Base-by-base conservation (phyloP, 2,329 filamentous ascomycete species). In the Verticillium nubilum region DNA sequence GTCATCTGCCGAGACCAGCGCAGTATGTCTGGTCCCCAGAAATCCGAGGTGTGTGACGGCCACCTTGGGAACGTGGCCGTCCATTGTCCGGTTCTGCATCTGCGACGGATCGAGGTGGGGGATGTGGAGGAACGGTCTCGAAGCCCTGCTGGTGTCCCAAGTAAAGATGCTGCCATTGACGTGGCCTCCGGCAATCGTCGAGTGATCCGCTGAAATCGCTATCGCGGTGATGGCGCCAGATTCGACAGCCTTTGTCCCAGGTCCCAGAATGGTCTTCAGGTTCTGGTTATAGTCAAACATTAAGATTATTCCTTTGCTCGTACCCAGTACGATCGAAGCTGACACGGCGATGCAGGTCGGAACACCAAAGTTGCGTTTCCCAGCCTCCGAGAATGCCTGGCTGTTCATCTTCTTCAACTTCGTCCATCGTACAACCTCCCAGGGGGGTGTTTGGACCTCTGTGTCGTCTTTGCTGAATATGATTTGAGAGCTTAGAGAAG, bases 281-380 rank as follows among this genome's bases (percentile, higher is more conserved):
- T 90, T 95, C 75, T 99, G 95, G 72, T 96, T 92, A 73, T 97
- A 98, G 77, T 99, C 96, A 77, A 99, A 99, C 61, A 98, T 87
- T 70, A 99, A 79, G 60, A 98, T 90, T 73, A 97, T 88, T 58
- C 96, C 95, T 74, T 97, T 98, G 3, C 92, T 91, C 0, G 96
- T 99, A 27, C 95, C 95, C 58, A 99, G 76, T 15, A 93, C 91
- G 67, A 99, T 96, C 9, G 88, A 87, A 2, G 93, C 90, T 63
- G 94, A 93, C 54, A 97, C 89, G 47, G 89, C 88, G 68, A 98
- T 82, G 76, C 92, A 97, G 0, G 94, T 97, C 26, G 94, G 92
- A 47, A 87, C 83, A 28, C 95, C 96, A 78, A 97, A 98, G 73
- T 91, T 97, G 62, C 95, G 88, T 76, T 87, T 95, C 35, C 93